Evolutionary conservation across 345 rosid genomes (phyloP).

Genomic region (Citrus maxima): DNA sequence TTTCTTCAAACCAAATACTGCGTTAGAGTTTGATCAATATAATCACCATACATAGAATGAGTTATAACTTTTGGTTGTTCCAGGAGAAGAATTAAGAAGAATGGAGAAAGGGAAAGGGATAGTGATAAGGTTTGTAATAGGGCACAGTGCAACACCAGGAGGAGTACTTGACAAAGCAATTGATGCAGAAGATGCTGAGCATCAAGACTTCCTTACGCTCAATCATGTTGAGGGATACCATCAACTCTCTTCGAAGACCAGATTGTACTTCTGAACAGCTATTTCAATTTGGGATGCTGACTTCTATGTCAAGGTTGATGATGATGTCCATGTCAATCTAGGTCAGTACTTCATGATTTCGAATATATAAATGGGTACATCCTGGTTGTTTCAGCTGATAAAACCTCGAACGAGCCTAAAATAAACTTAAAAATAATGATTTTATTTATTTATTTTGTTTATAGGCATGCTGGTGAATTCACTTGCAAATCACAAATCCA

Average conservation of each 20-base stretch:
- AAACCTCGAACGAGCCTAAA: too few species aligned
- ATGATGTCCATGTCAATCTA: constrained; percentile 79
- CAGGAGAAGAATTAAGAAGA: constrained; percentile 61
- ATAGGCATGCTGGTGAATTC: constrained; percentile 54
- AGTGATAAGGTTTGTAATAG: constrained; percentile 83
- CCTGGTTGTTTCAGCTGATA: too few species aligned
- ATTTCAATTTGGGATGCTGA: constrained; percentile 75
- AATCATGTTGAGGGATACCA: constrained; percentile 84
- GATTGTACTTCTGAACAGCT: constrained; percentile 79
- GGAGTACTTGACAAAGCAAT: constrained; percentile 72
- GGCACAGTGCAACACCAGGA: constrained; percentile 75
- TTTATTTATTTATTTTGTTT: neutral
- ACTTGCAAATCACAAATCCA: constrained; percentile 53
- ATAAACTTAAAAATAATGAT: too few species aligned
- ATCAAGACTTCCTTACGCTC: constrained; percentile 72
- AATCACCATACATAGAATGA: neutral
- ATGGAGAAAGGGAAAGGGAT: constrained; percentile 81
- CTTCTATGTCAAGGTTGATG: constrained; percentile 81
- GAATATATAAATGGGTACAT: too few species aligned
- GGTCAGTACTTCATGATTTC: constrained; percentile 23
- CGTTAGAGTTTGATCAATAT: too few species aligned
- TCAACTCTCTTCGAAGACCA: constrained; percentile 71
- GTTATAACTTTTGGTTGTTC: neutral
- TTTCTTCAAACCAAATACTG: too few species aligned
- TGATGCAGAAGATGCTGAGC: constrained; percentile 61